A percentile compares a stretch with the other conserved stretches of the same genome.
phyloP scores from a whole-genome alignment of 768 basidiomycete genomes.

The Suillus subaureus region DNA sequence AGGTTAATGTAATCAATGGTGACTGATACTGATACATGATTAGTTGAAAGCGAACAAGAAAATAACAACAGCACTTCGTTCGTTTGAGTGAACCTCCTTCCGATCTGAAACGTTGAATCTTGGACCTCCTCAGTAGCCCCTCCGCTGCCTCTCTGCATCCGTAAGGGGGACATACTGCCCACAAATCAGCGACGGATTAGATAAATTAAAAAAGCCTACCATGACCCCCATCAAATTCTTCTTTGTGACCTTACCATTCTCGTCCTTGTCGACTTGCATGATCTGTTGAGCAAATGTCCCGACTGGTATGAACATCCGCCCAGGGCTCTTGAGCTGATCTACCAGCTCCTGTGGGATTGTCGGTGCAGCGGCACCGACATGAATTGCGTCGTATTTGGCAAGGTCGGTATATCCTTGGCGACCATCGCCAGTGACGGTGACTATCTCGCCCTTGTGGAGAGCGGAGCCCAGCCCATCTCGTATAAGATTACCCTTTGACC shows the following conservation, averaged over 20 bases:
- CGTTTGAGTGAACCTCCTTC: neutral
- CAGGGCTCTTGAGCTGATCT: slow-evolving; percentile 75
- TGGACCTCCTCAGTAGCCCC: slow-evolving; percentile 19
- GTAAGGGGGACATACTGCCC: slow-evolving; percentile 71
- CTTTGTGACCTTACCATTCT: slow-evolving; percentile 62
- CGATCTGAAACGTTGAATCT: neutral
- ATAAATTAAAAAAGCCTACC: slow-evolving; percentile 46
- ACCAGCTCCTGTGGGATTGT: slow-evolving; percentile 68
- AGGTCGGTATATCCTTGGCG: slow-evolving; percentile 54
- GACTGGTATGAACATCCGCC: slow-evolving; percentile 92
- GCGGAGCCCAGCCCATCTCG: slow-evolving; percentile 63
- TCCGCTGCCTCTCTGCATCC: slow-evolving; percentile 51
- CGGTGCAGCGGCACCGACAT: slow-evolving; percentile 93
- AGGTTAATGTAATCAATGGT: neutral
- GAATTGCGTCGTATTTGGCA: slow-evolving; percentile 79
- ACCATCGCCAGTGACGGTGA: slow-evolving; percentile 78
- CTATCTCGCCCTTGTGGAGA: slow-evolving; percentile 56
- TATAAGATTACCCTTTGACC: slow-evolving; percentile 68
- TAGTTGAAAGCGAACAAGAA: neutral
- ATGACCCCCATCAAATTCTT: slow-evolving; percentile 78
- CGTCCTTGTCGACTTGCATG: slow-evolving; percentile 79
- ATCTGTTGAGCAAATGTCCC: slow-evolving; percentile 65
- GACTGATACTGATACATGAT: neutral
- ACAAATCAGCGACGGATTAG: neutral
- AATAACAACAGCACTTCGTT: neutral